Evolutionary conservation across 345 rosid genomes (phyloP).

Genomic region (Brassica juncea): DNA sequence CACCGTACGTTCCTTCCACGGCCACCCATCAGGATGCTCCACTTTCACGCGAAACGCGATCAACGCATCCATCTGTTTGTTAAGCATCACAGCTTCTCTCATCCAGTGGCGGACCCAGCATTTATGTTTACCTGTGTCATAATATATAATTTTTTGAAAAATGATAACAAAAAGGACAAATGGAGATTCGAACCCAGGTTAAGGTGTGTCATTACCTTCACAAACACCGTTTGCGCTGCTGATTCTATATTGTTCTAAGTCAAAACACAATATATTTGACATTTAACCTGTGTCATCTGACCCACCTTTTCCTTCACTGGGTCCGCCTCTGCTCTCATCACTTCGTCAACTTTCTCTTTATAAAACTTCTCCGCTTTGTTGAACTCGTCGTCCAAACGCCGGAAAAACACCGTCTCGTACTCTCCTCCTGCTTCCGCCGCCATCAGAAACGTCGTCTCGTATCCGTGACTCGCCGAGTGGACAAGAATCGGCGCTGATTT

Average conservation of each 20-base stretch:
- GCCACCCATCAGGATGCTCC: neutral
- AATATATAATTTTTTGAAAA: too few species aligned
- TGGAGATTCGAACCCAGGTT: too few species aligned
- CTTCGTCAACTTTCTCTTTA: neutral
- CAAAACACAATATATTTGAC: too few species aligned
- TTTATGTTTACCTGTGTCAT: too few species aligned
- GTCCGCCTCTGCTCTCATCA: too few species aligned
- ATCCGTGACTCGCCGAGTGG: conserved; percentile 38
- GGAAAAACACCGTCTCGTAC: conserved; percentile 57
- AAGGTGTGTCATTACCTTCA: too few species aligned
- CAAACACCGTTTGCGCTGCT: too few species aligned
- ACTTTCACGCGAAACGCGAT: neutral
- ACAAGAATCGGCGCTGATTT: conserved; percentile 42
- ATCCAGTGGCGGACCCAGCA: too few species aligned
- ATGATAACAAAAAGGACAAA: too few species aligned
- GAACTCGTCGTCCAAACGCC: conserved; percentile 23
- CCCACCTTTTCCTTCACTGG: too few species aligned
- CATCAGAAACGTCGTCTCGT: conserved; percentile 62
- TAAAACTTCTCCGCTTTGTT: conserved; percentile 50
- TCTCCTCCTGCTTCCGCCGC: conserved; percentile 61
- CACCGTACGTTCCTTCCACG: neutral
- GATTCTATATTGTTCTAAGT: too few species aligned
- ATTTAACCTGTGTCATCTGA: too few species aligned
- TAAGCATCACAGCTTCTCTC: neutral
- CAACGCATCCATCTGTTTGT: neutral